A percentile compares a stretch with the other conserved stretches of the same genome.
Evolutionary conservation across 805 yeast genomes (phyloP).

Genomic region (Torulaspora delbrueckii): DNA sequence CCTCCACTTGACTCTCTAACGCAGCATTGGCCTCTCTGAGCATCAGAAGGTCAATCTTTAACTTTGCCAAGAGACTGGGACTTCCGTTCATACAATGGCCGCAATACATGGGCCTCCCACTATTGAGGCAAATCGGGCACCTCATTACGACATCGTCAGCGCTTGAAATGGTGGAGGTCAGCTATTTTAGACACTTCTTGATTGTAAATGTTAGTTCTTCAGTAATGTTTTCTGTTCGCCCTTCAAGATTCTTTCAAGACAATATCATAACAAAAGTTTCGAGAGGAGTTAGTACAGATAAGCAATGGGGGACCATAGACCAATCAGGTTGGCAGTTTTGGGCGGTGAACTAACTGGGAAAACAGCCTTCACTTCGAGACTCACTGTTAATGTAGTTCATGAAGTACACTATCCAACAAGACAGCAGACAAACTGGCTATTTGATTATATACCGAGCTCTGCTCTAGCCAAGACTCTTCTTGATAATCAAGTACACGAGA

Average conservation of each 20-base stretch:
- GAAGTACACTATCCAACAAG: constrained; percentile 76
- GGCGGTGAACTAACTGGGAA: constrained; percentile 61
- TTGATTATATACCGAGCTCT: constrained; percentile 47
- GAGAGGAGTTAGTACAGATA: not conserved
- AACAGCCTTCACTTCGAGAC: constrained; percentile 49
- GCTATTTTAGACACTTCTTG: not conserved
- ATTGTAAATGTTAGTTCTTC: not conserved
- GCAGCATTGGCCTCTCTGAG: constrained; percentile 13
- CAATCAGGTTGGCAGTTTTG: constrained; percentile 54
- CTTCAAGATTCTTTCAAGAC: not conserved
- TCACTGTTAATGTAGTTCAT: constrained; percentile 46
- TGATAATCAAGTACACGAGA: constrained; percentile 44
- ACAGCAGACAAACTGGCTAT: constrained; percentile 52
- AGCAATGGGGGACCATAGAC: constrained; percentile 29
- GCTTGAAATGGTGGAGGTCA: too few species aligned
- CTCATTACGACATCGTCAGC: constrained; percentile 9
- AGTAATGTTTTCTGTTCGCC: not conserved
- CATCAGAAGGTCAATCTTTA: constrained; percentile 17
- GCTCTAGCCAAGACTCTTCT: constrained; percentile 40
- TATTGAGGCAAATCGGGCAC: constrained; percentile 24
- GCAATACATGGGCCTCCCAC: constrained; percentile 22
- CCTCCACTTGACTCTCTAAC: constrained; percentile 19
- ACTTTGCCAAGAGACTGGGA: constrained; percentile 21
- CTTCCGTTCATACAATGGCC: constrained; percentile 28
- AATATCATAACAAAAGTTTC: not conserved